phyloP scores from a whole-genome alignment of 129 eudicot species.

The Daucus carota region DH1_v3.0 NC_030383.2:14111001-14111500 shows the following conservation, averaged over 20 bases:
- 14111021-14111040: too few species aligned
- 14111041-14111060: too few species aligned
- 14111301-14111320: background rate
- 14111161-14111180: too few species aligned
- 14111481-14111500: slow-evolving; percentile 99
- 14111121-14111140: too few species aligned
- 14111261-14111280: background rate
- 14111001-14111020: too few species aligned
- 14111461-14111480: slow-evolving; percentile 98
- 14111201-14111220: background rate
- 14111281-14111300: background rate
- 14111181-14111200: too few species aligned
- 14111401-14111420: slow-evolving; percentile 78
- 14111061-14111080: too few species aligned
- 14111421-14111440: slow-evolving; percentile 85
- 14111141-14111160: too few species aligned
- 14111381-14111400: slow-evolving; percentile 2
- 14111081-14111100: too few species aligned
- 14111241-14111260: background rate
- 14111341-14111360: background rate
- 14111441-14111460: slow-evolving; percentile 83
- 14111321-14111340: background rate
- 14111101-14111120: too few species aligned
- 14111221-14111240: background rate
- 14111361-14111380: background rate